A percentile compares a stretch with the other conserved stretches of the same genome.
Conservation (phyloP, 305 asterid genomes). For the Fraxinus latifolia region DNA sequence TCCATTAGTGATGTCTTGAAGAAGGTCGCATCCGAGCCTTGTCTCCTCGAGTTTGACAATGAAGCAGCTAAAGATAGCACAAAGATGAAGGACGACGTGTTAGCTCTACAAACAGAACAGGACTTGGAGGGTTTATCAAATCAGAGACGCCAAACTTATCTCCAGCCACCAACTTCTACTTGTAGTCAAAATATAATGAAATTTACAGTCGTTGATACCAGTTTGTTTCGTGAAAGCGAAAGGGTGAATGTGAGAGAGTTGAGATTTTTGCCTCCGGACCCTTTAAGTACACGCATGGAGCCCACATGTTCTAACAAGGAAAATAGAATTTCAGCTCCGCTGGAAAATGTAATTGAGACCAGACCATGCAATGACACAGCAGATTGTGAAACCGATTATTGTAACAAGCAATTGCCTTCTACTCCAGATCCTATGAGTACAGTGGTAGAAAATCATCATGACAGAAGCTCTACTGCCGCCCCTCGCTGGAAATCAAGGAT, state of each 20-base stretch:
- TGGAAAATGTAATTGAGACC: background rate
- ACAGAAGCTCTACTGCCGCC: background rate
- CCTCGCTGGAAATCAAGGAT: slow-evolving; percentile 27
- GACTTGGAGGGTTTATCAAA: background rate
- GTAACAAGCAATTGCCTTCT: background rate
- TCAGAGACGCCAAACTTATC: slow-evolving; percentile 43
- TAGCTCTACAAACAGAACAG: background rate
- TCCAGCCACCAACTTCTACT: slow-evolving; percentile 63
- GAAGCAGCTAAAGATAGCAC: slow-evolving; percentile 35
- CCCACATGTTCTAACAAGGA: slow-evolving; percentile 22
- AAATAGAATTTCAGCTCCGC: background rate
- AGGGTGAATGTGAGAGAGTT: slow-evolving; percentile 47
- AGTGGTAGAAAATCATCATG: background rate
- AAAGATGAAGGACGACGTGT: slow-evolving; percentile 10
- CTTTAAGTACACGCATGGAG: slow-evolving; percentile 6
- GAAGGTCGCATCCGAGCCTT: slow-evolving; percentile 68
- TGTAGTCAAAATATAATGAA: slow-evolving; percentile 36
- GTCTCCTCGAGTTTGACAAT: slow-evolving; percentile 46
- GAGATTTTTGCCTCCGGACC: slow-evolving; percentile 18
- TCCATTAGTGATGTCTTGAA: slow-evolving; percentile 62
- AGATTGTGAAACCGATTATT: slow-evolving; percentile 15
- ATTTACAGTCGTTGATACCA: slow-evolving; percentile 65
- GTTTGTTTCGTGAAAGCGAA: slow-evolving; percentile 29
- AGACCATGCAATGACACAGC: background rate
- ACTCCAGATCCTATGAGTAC: background rate